Percentiles rank a stretch among this genome's conserved stretches.
Evolutionary conservation across 208 protist genomes (phyloP).

Genomic region (Borovskyia barvae): DNA sequence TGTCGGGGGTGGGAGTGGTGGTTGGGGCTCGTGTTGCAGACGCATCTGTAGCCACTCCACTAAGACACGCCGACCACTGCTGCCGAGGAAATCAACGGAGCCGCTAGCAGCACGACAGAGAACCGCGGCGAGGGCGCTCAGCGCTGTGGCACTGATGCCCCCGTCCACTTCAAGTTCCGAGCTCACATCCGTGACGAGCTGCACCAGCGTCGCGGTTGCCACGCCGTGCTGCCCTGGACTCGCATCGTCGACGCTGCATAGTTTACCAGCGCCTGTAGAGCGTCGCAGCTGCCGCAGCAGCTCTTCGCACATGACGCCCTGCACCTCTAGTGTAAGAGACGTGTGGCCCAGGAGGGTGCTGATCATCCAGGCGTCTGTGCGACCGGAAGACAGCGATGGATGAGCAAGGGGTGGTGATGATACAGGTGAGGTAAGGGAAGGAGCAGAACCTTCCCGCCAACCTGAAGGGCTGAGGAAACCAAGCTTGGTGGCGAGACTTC

Average conservation of each 20-base stretch:
- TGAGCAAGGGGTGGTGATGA: not conserved
- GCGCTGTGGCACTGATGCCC: slow-evolving; percentile 18
- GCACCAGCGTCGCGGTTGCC: slow-evolving; percentile 5
- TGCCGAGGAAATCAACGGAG: slow-evolving; percentile 25
- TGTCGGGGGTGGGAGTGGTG: not conserved
- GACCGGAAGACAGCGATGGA: not conserved
- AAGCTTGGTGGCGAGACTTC: too few relatives aligned
- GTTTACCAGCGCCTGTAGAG: not conserved
- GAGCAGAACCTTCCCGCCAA: too few relatives aligned
- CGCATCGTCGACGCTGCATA: not conserved
- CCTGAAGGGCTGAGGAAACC: not conserved
- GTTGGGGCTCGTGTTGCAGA: slow-evolving; percentile 16
- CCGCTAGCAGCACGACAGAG: slow-evolving; percentile 29
- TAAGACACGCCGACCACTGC: slow-evolving; percentile 4
- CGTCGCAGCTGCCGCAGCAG: slow-evolving; percentile 21
- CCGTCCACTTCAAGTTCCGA: slow-evolving; percentile 19
- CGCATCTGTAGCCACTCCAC: slow-evolving; percentile 27
- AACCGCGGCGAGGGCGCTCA: slow-evolving; percentile 20
- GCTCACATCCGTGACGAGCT: slow-evolving; percentile 11
- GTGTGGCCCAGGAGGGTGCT: slow-evolving; percentile 17
- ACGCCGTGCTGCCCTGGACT: not conserved
- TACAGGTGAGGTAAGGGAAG: too few relatives aligned
- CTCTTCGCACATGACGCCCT: slow-evolving; percentile 30
- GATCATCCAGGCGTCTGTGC: slow-evolving; percentile 23
- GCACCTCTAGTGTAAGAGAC: slow-evolving; percentile 26